Percentiles rank a stretch among this genome's conserved stretches.
phyloP scores from a whole-genome alignment of 257 asterid species.

The Fraxinus cuspidata region DNA sequence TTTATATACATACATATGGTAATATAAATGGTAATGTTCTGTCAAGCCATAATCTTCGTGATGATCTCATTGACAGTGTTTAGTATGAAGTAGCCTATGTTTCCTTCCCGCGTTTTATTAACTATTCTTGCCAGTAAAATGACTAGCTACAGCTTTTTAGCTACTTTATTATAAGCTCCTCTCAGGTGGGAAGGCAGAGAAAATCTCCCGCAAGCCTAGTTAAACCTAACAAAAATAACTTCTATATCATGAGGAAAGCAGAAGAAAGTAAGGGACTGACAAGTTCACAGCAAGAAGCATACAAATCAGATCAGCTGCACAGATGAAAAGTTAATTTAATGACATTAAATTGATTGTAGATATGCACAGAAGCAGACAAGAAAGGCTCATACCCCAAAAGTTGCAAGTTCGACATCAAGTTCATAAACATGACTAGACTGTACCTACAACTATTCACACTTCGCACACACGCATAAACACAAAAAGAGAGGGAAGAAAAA shows the following conservation, averaged over 20 bases:
- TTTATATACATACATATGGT: too few species aligned
- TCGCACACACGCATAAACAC: conserved; percentile 10
- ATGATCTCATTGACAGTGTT: not conserved
- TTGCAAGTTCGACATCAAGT: not conserved
- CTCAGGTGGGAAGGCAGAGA: not conserved
- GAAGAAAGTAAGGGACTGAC: not conserved
- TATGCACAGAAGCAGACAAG: conserved; percentile 7
- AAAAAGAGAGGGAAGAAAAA: not conserved
- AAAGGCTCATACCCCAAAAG: conserved; percentile 11
- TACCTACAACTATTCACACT: not conserved
- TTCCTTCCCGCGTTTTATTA: not conserved
- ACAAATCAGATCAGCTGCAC: not conserved
- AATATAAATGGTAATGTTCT: too few species aligned
- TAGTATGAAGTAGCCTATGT: not conserved
- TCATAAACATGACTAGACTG: conserved; percentile 16
- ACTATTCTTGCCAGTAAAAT: not conserved
- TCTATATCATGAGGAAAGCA: not conserved
- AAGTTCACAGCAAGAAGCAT: not conserved
- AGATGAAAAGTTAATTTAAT: not conserved
- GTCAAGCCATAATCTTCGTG: too few species aligned
- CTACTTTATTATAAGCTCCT: conserved; percentile 3
- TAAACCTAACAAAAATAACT: not conserved
- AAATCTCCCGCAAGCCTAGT: not conserved
- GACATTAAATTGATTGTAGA: not conserved
- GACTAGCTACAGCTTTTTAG: not conserved